These are phyloP conservation scores for Acanthamoeba castellanii DNA, from an alignment of 208 protist genomes.

Conservation along the genomic window DNA sequence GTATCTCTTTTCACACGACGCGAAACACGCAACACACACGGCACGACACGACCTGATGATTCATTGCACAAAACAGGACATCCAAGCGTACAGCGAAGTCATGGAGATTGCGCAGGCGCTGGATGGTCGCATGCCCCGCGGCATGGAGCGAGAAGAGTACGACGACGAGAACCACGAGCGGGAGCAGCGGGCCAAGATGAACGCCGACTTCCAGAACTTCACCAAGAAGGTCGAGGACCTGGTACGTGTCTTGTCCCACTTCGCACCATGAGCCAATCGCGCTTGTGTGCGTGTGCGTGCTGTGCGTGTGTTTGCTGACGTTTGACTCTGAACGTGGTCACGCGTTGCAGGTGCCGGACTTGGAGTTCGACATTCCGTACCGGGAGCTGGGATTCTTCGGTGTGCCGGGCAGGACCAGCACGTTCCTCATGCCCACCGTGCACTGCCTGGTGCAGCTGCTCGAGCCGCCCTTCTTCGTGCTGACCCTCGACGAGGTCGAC, in stretches of 20 bases:
- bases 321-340: too few species aligned
- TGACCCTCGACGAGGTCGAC: conserved; percentile 91
- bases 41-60: not conserved
- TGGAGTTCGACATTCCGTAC: conserved; percentile 93
- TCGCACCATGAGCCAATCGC: not conserved
- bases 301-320: not conserved
- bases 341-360: not conserved
- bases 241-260: not conserved
- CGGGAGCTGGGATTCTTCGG: conserved; percentile 91
- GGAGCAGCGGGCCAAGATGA: conserved; percentile 83
- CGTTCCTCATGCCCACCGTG: conserved; percentile 89
- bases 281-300: too few species aligned
- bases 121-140: conserved; percentile 19
- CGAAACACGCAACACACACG: too few species aligned
- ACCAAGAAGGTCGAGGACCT: conserved; percentile 86
- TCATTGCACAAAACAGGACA: conserved; percentile 21
- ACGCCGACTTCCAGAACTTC: conserved; percentile 89
- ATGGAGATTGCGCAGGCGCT: conserved; percentile 1
- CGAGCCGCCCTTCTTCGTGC: conserved; percentile 95
- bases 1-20: not conserved
- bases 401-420: conserved; percentile 84
- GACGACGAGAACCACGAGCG: conserved; percentile 90
- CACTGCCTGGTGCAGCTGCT: conserved; percentile 90
- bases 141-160: conserved; percentile 86
- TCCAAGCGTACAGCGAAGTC: conserved; percentile 73